Evolutionary conservation across 441 rosid species (phyloP).

Genomic region (Jatropha podagrica): DNA sequence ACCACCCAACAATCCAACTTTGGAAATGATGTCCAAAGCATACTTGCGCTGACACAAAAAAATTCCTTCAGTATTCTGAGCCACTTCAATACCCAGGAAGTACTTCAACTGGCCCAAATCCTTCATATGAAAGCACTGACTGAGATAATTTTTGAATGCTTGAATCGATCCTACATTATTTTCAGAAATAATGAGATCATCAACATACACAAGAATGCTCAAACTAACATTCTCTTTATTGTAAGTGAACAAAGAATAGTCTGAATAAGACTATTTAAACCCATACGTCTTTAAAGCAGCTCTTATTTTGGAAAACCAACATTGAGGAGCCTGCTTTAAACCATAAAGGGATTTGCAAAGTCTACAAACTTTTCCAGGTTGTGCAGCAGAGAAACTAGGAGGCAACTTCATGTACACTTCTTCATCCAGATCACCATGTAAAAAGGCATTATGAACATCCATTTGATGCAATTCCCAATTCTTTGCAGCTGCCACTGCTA

Average conservation of each 20-base stretch:
- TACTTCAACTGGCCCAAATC: not conserved
- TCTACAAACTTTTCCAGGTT: not conserved
- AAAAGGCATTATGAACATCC: too few species aligned
- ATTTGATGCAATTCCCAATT: too few species aligned
- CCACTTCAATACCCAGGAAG: slow-evolving; percentile 5
- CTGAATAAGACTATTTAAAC: not conserved
- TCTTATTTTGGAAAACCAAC: too few species aligned
- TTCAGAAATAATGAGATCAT: not conserved
- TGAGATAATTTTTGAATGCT: not conserved
- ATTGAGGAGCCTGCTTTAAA: not conserved
- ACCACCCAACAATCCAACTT: not conserved
- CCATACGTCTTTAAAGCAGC: not conserved
- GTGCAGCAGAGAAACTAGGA: too few species aligned
- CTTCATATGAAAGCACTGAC: not conserved
- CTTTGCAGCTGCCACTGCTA: too few species aligned
- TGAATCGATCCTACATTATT: not conserved
- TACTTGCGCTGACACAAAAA: not conserved
- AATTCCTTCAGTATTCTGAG: not conserved
- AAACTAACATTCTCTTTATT: not conserved
- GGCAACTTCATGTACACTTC: too few species aligned
- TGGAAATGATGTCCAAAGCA: not conserved
- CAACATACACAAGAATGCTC: not conserved
- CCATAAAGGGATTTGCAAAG: not conserved
- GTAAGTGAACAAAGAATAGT: not conserved
- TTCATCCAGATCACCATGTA: too few species aligned